Evolutionary conservation across 2,329 filamentous ascomycete species (phyloP), one percentile per base, ranked within the genome.

Genomic region (Cladosporium sp.): DNA sequence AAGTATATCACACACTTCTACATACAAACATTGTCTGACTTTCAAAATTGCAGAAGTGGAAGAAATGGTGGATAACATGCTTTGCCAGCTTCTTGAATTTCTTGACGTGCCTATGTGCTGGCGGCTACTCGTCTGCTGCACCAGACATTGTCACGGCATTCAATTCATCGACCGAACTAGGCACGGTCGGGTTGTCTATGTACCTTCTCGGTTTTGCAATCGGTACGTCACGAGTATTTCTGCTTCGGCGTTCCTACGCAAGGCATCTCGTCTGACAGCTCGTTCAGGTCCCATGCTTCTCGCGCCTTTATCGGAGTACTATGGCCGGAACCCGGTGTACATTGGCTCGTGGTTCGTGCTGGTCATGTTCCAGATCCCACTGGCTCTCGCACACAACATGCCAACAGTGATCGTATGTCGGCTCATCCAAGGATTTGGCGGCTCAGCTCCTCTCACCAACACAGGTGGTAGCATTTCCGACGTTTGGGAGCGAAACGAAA

Each of bases 121-220:
- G 75, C 4, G 77, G 77, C 10, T 80, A 76, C 61, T 78, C 75
- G 2, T 76, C 77, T 0, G 74, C 70, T 0, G 64, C 69, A 7
- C 64, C 61, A 17, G 73, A 75, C 36, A 77, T 80, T 51, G 70
- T 67, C 0, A 66, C 71, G 7, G 73, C 75, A n/a, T 74, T 79
- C 57, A 66, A 68, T 9, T 68, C 78, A 4, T 71, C 74, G 1
- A 62, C 69, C 8, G 73, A 75, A 34, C 65, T 77, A 12, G 75
- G 72, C 1, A 77, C 75, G 0, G 62, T 80, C 4, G 76, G 77
- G 1, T 54, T 80, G 44, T 77, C 74, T 32, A 66, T 79, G 57
- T 80, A 79, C 56, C 69, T 80, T 9, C 65, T 79, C 9, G 78
- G 77, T 0, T 65, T 79, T 3, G 76, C 76, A 0, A 71, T 78